Conservation (phyloP, 441 rosid species). For the Bocquillonia castaneifolia region DNA sequence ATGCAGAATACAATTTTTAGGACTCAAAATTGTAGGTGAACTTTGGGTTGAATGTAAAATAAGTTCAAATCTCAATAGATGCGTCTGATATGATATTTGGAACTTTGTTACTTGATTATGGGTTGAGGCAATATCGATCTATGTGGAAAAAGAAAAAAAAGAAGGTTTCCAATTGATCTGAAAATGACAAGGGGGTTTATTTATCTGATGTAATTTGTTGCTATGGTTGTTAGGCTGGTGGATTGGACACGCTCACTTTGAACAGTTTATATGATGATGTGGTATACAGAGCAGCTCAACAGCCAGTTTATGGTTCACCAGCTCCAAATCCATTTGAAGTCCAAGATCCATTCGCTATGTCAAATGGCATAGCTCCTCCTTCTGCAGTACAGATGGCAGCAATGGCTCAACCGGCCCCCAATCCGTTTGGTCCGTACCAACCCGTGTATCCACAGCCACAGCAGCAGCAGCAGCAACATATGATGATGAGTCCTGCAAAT, state of each 20-base stretch:
- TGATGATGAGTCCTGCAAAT: conserved; percentile 40
- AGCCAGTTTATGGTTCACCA: conserved; percentile 66
- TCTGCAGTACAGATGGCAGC: conserved; percentile 46
- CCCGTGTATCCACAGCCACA: conserved; percentile 42
- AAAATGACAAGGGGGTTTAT: not conserved
- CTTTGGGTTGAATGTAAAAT: not conserved
- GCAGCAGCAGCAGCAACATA: conserved; percentile 38
- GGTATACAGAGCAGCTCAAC: conserved; percentile 77
- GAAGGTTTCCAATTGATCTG: not conserved
- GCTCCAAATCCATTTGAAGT: conserved; percentile 86
- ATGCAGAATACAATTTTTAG: not conserved
- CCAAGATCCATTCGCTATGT: conserved; percentile 62
- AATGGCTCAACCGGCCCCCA: conserved; percentile 46
- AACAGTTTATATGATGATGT: conserved; percentile 78
- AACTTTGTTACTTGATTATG: not conserved
- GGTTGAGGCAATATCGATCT: not conserved
- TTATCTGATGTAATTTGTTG: conserved; percentile 2
- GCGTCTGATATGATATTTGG: not conserved
- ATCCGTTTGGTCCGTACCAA: conserved; percentile 73
- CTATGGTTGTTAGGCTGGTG: conserved; percentile 62
- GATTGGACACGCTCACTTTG: conserved; percentile 81
- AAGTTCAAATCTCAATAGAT: not conserved
- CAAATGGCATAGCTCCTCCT: conserved; percentile 47
- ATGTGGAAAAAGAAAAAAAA: not conserved
- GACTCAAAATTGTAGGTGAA: not conserved